phyloP scores from a whole-genome alignment of 345 rosid genomes.

The Citrus glauca region DNA sequence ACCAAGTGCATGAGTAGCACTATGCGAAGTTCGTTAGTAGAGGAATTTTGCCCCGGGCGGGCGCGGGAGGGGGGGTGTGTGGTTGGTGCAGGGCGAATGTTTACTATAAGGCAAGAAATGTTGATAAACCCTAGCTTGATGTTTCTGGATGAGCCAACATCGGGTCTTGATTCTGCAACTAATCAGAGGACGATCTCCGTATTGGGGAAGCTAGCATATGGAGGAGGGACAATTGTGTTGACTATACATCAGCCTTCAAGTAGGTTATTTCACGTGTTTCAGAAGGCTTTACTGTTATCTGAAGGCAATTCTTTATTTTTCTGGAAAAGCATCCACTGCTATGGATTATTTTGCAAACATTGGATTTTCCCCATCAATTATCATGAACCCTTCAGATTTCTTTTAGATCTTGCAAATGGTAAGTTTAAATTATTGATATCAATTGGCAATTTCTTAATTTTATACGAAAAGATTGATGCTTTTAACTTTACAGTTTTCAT shows the following conservation, averaged over 20 bases:
- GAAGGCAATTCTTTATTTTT: constrained; percentile 55
- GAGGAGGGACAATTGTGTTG: constrained; percentile 39
- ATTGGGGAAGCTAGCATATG: constrained; percentile 36
- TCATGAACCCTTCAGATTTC: constrained; percentile 58
- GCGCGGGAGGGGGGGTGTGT: too few species aligned
- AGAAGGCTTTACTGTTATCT: constrained; percentile 45
- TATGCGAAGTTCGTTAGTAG: constrained; percentile 29
- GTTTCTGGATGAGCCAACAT: constrained; percentile 52
- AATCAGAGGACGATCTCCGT: constrained; percentile 48
- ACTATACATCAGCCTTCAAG: constrained; percentile 70
- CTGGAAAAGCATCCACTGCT: constrained; percentile 35
- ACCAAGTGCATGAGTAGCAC: constrained; percentile 39
- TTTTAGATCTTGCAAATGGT: constrained; percentile 56
- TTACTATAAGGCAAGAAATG: constrained; percentile 59
- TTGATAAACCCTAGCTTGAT: constrained; percentile 55
- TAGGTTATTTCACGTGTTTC: constrained; percentile 53
- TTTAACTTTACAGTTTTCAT: too few species aligned
- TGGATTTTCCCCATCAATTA: constrained; percentile 37
- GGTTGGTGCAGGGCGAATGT: constrained; percentile 2
- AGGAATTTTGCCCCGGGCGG: constrained; percentile 19
- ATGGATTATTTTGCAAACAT: constrained; percentile 45
- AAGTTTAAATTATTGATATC: too few species aligned
- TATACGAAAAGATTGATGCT: too few species aligned
- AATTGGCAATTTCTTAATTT: too few species aligned
- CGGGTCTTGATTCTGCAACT: constrained; percentile 57